Base-by-base conservation (phyloP, 495 filamentous ascomycete species). In the Barbatosphaeria neglecta region DNA sequence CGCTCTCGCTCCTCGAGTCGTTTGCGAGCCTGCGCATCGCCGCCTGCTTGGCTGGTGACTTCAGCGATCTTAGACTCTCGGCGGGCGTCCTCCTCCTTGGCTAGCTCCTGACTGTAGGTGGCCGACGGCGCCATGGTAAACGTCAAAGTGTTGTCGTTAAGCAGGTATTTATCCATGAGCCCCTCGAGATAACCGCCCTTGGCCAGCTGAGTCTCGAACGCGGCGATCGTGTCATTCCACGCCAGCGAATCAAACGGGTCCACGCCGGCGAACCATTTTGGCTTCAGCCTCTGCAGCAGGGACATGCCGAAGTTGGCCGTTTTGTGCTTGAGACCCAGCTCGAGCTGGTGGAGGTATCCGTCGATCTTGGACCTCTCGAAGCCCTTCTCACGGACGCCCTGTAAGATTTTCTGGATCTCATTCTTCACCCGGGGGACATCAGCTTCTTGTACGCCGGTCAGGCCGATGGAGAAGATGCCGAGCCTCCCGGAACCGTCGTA, bases 81-180 rank as follows among this genome's bases (percentile, higher is more conserved):
- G 22, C 90, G 75, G 35, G 70, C 57, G 20, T 76, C 72, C 58
- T 98, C 92, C 61, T 93, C 85, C n/a, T 74, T 70, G 11, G 75
- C 80, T n/a, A 95, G 65, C 13, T 86, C 79, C 25, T 80, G 67
- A 37, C 77, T 78, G 55, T 85, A 95, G 1, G 69, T 80, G 40
- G 76, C 67, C 1, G 82, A 86, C 2, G 92, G 93, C 11, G 81
- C 82, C 92, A 98, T 98, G 0, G 88, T 96, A 62, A 97, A 96
- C 1, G 85, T 89, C 50, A 97, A 66, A 20, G 81, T 89, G 23
- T 82, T 81, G 55, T 90, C 85, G 51, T 88, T 93, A 37, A 95
- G 60, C 11, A 97, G 67, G 57, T 97, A 96, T 58, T 93, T 93
- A 50, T 95, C 78, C 55, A 97, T 68, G 50, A 98, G 61, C 3